phyloP scores from a whole-genome alignment of 1,139 yeast genomes.

The Hemisphaericaspora xylofermentans region DNA sequence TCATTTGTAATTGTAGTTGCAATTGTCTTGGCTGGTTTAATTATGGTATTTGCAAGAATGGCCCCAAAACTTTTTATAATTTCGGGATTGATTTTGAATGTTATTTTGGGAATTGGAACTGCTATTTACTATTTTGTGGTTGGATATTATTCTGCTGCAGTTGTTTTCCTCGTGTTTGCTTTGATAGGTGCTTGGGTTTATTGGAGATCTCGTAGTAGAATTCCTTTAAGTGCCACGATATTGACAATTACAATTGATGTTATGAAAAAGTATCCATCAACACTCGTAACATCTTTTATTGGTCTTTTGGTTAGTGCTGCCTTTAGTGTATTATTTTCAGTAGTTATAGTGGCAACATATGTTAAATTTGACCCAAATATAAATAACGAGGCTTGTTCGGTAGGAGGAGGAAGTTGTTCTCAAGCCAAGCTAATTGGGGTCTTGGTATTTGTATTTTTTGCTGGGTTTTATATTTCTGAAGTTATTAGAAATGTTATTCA shows the following conservation, averaged over 20 bases:
- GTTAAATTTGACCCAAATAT: conserved; percentile 59
- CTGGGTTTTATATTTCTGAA: conserved; percentile 84
- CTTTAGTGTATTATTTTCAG: conserved; percentile 63
- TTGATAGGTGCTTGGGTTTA: conserved; percentile 67
- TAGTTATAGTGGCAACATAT: conserved; percentile 71
- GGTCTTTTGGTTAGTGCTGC: conserved; percentile 68
- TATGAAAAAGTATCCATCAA: conserved; percentile 68
- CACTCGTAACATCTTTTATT: conserved; percentile 58
- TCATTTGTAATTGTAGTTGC: conserved; percentile 65
- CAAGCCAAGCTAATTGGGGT: conserved; percentile 66
- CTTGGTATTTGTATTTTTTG: conserved; percentile 71
- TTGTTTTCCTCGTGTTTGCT: conserved; percentile 68
- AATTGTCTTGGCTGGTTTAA: conserved; percentile 54
- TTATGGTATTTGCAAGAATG: conserved; percentile 60
- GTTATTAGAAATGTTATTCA: conserved; percentile 84
- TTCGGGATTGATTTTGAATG: conserved; percentile 65
- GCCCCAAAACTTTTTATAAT: conserved; percentile 70
- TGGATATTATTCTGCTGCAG: conserved; percentile 73
- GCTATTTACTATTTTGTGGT: conserved; percentile 66
- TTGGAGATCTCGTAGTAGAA: conserved; percentile 70
- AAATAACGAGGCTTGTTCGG: conserved; percentile 36
- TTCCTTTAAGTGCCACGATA: conserved; percentile 72
- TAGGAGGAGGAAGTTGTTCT: conserved; percentile 66
- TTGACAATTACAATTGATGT: conserved; percentile 74
- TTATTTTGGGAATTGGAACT: conserved; percentile 71